Conservation (phyloP, 495 filamentous ascomycete species). For the Aspergillus bertholletiae region DNA sequence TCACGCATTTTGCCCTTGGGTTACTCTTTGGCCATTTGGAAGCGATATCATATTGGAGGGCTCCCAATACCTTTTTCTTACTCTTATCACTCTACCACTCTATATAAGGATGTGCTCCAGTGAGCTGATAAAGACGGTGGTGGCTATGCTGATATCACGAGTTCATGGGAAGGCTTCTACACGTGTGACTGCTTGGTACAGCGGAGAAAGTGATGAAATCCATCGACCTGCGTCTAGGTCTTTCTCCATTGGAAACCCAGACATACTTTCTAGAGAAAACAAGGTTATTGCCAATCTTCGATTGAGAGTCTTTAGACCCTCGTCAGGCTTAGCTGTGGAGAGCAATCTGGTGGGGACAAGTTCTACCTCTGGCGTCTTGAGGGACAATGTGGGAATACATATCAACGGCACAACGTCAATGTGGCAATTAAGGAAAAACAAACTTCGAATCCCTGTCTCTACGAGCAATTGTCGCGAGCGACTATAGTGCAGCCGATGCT, state of each 20-base stretch:
- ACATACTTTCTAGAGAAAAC: slow-evolving; percentile 12
- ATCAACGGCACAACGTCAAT: slow-evolving; percentile 16
- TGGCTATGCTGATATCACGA: background rate
- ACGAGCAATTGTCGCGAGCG: slow-evolving; percentile 33
- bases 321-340: slow-evolving; percentile 3
- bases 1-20: background rate
- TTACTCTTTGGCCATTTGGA: background rate
- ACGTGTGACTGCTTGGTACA: slow-evolving; percentile 4
- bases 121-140: background rate
- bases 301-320: slow-evolving; percentile 5
- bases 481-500: slow-evolving; percentile 56
- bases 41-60: background rate
- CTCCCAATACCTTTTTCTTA: background rate
- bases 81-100: background rate
- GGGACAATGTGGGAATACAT: slow-evolving; percentile 10
- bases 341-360: slow-evolving; percentile 6
- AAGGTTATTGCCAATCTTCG: slow-evolving; percentile 9
- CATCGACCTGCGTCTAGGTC: slow-evolving; percentile 9
- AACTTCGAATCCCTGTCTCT: slow-evolving; percentile 20
- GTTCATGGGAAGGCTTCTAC: slow-evolving; percentile 11
- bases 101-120: background rate
- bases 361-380: slow-evolving; percentile 3
- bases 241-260: slow-evolving; percentile 7
- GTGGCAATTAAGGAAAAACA: slow-evolving; percentile 14
- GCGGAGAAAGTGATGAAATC: slow-evolving; percentile 5